A percentile compares a stretch with the other conserved stretches of the same genome.
Conservation (phyloP, 2,329 filamentous ascomycete species). For the Chrysoporthe deuterocubensis region DNA sequence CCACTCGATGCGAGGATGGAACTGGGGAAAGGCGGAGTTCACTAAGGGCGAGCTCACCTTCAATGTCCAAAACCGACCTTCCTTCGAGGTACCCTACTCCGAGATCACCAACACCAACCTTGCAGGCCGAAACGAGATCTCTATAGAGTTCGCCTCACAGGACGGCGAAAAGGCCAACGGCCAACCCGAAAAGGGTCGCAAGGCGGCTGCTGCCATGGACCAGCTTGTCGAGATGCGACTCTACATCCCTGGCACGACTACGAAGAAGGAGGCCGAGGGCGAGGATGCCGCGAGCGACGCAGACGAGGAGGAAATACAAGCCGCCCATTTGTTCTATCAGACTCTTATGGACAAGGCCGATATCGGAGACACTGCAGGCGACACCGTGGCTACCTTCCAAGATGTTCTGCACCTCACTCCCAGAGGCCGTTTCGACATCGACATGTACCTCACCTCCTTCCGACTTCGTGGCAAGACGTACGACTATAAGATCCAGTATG, state of each 20-base stretch:
- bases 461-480: slow-evolving; percentile 97
- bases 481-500: slow-evolving; percentile 99
- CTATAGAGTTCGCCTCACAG: slow-evolving; percentile 87
- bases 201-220: slow-evolving; percentile 85
- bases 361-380: slow-evolving; percentile 98
- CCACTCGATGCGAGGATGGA: slow-evolving; percentile 95
- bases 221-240: slow-evolving; percentile 98
- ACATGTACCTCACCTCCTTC: slow-evolving; percentile 99
- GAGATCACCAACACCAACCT: slow-evolving; percentile 98
- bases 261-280: slow-evolving; percentile 74
- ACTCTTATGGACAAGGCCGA: slow-evolving; percentile 98
- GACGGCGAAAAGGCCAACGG: slow-evolving; percentile 75
- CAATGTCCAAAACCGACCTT: slow-evolving; percentile 94
- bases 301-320: slow-evolving; percentile 85
- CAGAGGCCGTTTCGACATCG: slow-evolving; percentile 98
- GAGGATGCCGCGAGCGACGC: slow-evolving; percentile 72
- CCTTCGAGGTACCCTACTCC: slow-evolving; percentile 95
- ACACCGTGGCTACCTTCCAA: slow-evolving; percentile 96
- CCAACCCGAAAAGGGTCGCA: slow-evolving; percentile 81
- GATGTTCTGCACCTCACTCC: slow-evolving; percentile 97
- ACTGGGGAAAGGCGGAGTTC: slow-evolving; percentile 99
- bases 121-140: slow-evolving; percentile 96
- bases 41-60: slow-evolving; percentile 93
- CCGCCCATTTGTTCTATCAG: slow-evolving; percentile 96
- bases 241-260: slow-evolving; percentile 91